These are phyloP conservation scores for Aphanocladium album DNA, from an alignment of 2,329 filamentous ascomycete species.

Conservation along the genomic window DNA sequence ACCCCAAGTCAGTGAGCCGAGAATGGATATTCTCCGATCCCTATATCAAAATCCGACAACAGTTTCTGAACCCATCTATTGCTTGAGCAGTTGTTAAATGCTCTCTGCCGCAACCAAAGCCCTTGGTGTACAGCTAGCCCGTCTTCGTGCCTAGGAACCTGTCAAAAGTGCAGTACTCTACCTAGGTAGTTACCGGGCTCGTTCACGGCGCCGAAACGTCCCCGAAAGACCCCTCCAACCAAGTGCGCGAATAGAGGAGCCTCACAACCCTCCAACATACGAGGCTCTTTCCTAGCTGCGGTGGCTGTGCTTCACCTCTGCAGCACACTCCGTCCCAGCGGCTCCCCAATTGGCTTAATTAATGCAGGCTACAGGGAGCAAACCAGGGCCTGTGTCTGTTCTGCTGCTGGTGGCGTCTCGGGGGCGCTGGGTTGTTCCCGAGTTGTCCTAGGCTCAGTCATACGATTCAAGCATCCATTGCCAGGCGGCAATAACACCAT, in stretches of 20 bases:
- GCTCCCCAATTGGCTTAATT: neutral
- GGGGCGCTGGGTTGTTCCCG: neutral
- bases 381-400: neutral
- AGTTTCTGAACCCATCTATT: no score
- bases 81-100: no score
- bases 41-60: no score
- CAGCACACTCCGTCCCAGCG: neutral
- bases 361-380: neutral
- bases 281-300: slow-evolving; percentile 3
- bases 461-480: neutral
- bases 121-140: no score
- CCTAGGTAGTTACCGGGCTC: no score
- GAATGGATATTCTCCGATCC: no score
- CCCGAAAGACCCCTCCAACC: neutral
- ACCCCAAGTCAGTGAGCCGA: no score
- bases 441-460: neutral
- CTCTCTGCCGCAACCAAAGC: no score
- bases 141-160: no score
- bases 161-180: no score
- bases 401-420: neutral
- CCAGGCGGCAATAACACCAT: neutral
- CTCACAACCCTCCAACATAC: neutral
- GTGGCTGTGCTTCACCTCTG: neutral
- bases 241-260: neutral
- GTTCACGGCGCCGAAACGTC: neutral